Percentiles rank a stretch among this genome's conserved stretches.
These are phyloP conservation scores for Batrachochytrium dendrobatidis DNA, from an alignment of 371 early-diverging fungal species.

Conservation along the genomic window DNA sequence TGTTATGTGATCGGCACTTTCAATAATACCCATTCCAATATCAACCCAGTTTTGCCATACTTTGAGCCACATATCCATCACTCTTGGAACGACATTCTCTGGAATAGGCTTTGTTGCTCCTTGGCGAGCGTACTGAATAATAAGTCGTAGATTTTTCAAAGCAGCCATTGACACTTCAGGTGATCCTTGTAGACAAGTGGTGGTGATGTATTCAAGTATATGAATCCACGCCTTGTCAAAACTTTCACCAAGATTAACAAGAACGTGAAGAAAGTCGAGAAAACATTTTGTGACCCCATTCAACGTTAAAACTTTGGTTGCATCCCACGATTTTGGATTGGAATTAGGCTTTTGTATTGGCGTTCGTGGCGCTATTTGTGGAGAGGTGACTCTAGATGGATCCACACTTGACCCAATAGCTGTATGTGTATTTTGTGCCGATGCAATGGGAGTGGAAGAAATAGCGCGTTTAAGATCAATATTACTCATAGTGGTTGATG, in stretches of 20 bases:
- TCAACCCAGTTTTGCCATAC: slow-evolving; percentile 73
- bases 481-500: no score
- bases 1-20: neutral
- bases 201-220: slow-evolving; percentile 66
- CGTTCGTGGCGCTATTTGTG: neutral
- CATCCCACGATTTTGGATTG: slow-evolving; percentile 90
- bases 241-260: slow-evolving; percentile 46
- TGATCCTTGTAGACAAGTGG: slow-evolving; percentile 59
- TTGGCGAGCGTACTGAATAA: slow-evolving; percentile 1
- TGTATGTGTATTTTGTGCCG: no score
- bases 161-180: slow-evolving; percentile 73
- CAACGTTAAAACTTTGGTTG: slow-evolving; percentile 79
- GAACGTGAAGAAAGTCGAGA: slow-evolving; percentile 55
- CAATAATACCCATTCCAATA: slow-evolving; percentile 59
- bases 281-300: slow-evolving; percentile 67
- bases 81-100: slow-evolving; percentile 16
- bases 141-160: slow-evolving; percentile 55
- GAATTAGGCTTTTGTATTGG: slow-evolving; percentile 45
- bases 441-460: no score
- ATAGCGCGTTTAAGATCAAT: slow-evolving; percentile 35
- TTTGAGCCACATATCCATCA: slow-evolving; percentile 53
- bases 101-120: slow-evolving; percentile 17
- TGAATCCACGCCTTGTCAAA: slow-evolving; percentile 59
- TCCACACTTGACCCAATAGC: no score
- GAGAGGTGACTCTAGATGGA: no score